These are phyloP conservation scores for Fonsecaea erecta DNA, from an alignment of 2,329 filamentous ascomycete genomes.

Conservation along the genomic window DNA sequence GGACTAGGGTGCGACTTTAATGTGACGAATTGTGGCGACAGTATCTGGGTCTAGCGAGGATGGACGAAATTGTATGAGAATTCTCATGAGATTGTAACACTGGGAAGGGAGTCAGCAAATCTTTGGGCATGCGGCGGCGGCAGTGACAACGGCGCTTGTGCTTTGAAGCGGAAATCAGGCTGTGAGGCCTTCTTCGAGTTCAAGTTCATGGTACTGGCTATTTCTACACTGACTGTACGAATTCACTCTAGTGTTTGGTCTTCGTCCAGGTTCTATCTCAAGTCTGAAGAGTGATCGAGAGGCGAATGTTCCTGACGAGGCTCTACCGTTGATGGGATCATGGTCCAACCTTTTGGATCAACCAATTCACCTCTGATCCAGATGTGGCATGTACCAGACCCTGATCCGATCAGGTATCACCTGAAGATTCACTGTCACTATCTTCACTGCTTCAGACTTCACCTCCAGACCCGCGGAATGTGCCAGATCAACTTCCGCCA, in stretches of 20 bases:
- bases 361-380: neutral
- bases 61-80: neutral
- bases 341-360: neutral
- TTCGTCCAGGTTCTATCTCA: neutral
- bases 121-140: neutral
- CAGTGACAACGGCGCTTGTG: neutral
- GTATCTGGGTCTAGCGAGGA: constrained; percentile 47
- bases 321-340: neutral
- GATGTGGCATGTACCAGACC: neutral
- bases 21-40: constrained; percentile 69
- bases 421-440: neutral
- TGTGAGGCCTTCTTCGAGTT: neutral
- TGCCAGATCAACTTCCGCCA: neutral
- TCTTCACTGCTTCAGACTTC: neutral
- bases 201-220: neutral
- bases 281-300: neutral
- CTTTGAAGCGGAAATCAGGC: neutral
- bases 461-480: too few species aligned
- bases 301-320: neutral
- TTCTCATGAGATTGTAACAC: neutral
- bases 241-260: neutral
- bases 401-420: neutral
- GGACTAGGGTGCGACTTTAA: constrained; percentile 80
- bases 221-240: neutral
- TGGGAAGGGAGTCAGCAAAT: neutral